These are phyloP conservation scores for Dimocarpus longan DNA, from an alignment of 345 rosid genomes.

Conservation along the genomic window DNA sequence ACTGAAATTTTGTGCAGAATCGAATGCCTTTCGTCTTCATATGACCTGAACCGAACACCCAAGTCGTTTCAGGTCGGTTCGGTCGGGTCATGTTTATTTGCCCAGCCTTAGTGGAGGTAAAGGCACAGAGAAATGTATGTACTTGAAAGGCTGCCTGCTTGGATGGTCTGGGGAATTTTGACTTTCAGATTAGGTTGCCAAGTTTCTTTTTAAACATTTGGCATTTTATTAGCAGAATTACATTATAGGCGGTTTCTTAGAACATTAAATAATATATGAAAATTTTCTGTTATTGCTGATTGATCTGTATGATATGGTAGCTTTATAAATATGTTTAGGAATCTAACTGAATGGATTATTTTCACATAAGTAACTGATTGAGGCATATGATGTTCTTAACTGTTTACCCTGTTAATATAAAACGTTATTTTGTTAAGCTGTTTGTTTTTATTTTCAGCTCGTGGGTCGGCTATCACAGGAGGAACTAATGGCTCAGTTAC, in stretches of 20 bases:
- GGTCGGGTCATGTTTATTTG: too few relatives aligned
- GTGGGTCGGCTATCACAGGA: constrained; percentile 93
- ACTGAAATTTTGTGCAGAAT: too few relatives aligned
- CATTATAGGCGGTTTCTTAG: not conserved
- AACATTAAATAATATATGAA: not conserved
- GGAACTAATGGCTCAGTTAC: constrained; percentile 76
- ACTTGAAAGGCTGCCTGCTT: too few relatives aligned
- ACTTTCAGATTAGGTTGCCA: not conserved
- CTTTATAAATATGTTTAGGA: not conserved
- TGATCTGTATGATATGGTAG: not conserved
- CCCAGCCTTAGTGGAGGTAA: too few relatives aligned
- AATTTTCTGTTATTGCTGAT: not conserved
- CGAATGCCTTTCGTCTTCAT: too few relatives aligned
- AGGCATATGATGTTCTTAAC: not conserved
- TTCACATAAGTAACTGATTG: not conserved
- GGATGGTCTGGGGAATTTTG: too few relatives aligned
- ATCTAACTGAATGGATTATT: not conserved
- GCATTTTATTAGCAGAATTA: not conserved
- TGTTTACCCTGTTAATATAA: not conserved
- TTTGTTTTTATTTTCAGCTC: constrained; percentile 54
- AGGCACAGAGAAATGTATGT: too few relatives aligned
- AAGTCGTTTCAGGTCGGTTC: too few relatives aligned
- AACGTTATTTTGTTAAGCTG: constrained; percentile 5
- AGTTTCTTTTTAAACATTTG: not conserved
- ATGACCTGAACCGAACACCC: too few relatives aligned